Evolutionary conservation across 306 rosid genomes (phyloP).

Genomic region (Delonix regia): DNA sequence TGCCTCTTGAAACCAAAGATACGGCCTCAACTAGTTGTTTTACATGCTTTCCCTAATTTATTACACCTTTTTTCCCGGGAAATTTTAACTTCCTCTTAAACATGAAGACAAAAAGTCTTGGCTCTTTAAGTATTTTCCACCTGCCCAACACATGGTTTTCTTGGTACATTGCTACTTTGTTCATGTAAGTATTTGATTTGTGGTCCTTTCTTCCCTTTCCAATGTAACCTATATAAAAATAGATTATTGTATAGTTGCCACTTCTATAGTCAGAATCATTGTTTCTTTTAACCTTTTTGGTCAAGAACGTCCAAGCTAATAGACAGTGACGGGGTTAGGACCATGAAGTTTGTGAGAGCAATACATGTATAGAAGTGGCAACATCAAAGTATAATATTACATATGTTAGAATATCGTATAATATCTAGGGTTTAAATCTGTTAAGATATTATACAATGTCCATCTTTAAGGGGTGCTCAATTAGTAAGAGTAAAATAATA

Average conservation of each 20-base stretch:
- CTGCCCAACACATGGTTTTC: background rate
- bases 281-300: slow-evolving; percentile 34
- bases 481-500: no score
- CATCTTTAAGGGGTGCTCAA: no score
- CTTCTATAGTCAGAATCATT: slow-evolving; percentile 33
- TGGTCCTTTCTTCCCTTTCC: slow-evolving; percentile 34
- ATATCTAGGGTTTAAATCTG: no score
- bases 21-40: slow-evolving; percentile 14
- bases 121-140: slow-evolving; percentile 28
- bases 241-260: background rate
- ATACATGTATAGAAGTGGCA: no score
- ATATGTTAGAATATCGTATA: no score
- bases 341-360: no score
- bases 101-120: slow-evolving; percentile 42
- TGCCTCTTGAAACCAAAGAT: background rate
- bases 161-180: background rate
- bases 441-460: no score
- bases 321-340: no score
- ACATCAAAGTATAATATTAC: no score
- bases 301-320: no score
- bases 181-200: slow-evolving; percentile 2
- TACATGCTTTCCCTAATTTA: slow-evolving; percentile 41
- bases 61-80: slow-evolving; percentile 14
- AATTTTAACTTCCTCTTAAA: slow-evolving; percentile 30
- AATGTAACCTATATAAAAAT: slow-evolving; percentile 12